Evolutionary conservation across 805 yeast genomes (phyloP), one percentile per base, ranked within the genome.

Genomic region (Cyberlindnera veronae): DNA sequence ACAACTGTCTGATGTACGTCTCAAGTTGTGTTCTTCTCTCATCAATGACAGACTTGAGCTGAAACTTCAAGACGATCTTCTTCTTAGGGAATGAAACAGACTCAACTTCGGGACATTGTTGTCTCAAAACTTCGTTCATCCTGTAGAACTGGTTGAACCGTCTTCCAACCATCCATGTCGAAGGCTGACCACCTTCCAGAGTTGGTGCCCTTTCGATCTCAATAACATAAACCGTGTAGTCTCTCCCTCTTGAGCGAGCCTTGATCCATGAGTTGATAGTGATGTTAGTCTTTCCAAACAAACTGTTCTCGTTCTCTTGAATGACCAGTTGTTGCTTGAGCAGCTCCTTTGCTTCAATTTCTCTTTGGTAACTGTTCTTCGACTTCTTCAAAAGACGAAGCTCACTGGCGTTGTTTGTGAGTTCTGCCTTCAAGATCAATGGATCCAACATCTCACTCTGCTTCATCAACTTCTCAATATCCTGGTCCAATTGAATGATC

Each of bases 81-180:
- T 81, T 67, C 46, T 79, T 81, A 10, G 72, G 71, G 34, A 69
- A 66, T 11, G 31, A 89, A 81, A 61, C 77, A 75, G 34, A 67
- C 6, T 66, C 61, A 18, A 82, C 79, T 33, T 62, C 66, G 0
- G 79, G 72, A 50, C 79, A 81, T 32, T 62, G 66, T 3, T 60
- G 58, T 41, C 71, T 76, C 49, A 90, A 62, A 46, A 84, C 79
- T 45, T 76, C 77, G 55, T 90, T 79, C 24, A 90, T 66, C 46
- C 73, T 76, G 61, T 71, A 79, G 59, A 90, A 90, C 55, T 91
- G 96, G 51, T 85, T 85, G 55, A 80, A 90, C 42, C 98, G 68
- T 50, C 96, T 66, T 0, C 95, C 91, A n/a, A 89, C 84, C 38
- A 86, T 78, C 97, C 97, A 91, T 0, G 87, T 84, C 0, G 90